phyloP scores from a whole-genome alignment of 2,329 filamentous ascomycete species.

The Penicillium sp. region DNA sequence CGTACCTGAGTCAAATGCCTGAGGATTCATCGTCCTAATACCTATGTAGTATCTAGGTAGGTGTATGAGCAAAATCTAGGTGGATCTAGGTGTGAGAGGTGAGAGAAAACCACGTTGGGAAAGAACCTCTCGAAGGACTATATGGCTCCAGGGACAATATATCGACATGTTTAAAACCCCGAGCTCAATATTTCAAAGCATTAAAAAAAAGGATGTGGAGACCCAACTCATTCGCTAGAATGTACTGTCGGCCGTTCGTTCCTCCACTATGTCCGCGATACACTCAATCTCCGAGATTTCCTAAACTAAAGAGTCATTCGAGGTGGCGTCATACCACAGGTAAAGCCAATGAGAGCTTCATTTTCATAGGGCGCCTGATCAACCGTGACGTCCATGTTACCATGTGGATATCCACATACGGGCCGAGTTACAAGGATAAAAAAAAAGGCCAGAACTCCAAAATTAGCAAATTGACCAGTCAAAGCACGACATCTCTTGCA shows the following conservation, averaged over 20 bases:
- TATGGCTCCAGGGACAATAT: not conserved
- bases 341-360: not conserved
- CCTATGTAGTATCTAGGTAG: not conserved
- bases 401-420: no score
- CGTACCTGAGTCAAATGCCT: slow-evolving; percentile 14
- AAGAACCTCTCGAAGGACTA: not conserved
- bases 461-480: not conserved
- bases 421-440: not conserved
- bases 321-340: not conserved
- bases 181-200: not conserved
- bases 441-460: not conserved
- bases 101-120: not conserved
- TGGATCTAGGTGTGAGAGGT: not conserved
- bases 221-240: not conserved
- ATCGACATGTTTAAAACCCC: not conserved
- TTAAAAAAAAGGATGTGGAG: not conserved
- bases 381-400: not conserved
- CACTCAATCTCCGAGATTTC: not conserved
- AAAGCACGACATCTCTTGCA: not conserved
- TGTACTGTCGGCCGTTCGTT: not conserved
- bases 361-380: not conserved
- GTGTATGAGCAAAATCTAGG: not conserved
- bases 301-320: not conserved
- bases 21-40: not conserved
- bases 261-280: not conserved